Base-by-base conservation (phyloP, 2,329 filamentous ascomycete species). In the Penicillium sp. region DNA sequence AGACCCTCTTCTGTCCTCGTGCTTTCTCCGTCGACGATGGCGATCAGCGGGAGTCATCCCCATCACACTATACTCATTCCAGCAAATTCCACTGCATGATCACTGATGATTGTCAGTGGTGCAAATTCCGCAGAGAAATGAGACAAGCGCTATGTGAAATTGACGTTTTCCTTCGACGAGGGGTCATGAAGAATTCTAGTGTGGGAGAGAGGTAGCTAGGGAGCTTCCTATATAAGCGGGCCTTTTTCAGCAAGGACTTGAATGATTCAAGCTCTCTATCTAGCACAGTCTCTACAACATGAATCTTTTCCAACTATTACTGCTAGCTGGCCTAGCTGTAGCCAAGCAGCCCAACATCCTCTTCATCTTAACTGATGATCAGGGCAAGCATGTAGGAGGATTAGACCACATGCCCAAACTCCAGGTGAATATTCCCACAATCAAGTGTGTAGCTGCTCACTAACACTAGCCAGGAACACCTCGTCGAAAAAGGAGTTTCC, bases 331-430 rank as follows among this genome's bases (percentile, higher is more conserved):
- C 3, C 42, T 67, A 7, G 53, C 54, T 35, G 54, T 59, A 18
- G 58, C 65, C 18, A 65, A 63, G 37, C 53, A 56, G 43, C 75
- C 80, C 0, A 89, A 89, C 55, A 83, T 89, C 35, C 73, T 89
- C 20, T 86, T 89, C 67, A 83, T 89, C 58, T 73, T 89, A 46
- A 86, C 85, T 0, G 87, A 89, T 61, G 86, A 89, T 61, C 86
- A 89, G 63, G 86, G 88, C 64, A 64, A 67, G 23, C 56, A 66
- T 48, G 58, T 72, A 3, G 61, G 64, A 12, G 66, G 66, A 2
- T 50, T 71, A 15, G 65, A 70, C 1, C 85, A 87, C 54, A 85
- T 87, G 81, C 84, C 82, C 0, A 60, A 64, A 35, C 56, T 69
- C 3, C 62, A 66, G 59, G 62, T 65, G 41, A 47, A 44, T n/a